A percentile compares a stretch with the other conserved stretches of the same genome.
phyloP scores from a whole-genome alignment of 768 basidiomycete genomes.

The Stropharia rugosoannulata region DNA sequence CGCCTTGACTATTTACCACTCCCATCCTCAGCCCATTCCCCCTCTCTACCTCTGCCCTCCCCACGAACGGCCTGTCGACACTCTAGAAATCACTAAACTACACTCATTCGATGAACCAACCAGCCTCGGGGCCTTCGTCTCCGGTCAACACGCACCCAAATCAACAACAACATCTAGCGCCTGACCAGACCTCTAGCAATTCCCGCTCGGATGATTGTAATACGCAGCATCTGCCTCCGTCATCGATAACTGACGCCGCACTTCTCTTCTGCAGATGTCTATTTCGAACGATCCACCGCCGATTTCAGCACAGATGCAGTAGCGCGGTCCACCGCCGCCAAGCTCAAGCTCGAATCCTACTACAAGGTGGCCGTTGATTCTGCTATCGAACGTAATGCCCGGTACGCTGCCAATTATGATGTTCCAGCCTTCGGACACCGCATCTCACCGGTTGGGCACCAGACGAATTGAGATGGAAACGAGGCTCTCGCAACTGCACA shows the following conservation, averaged over 20 bases:
- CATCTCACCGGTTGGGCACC: constrained; percentile 3
- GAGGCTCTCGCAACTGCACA: constrained; percentile 71
- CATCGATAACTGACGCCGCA: constrained; percentile 6
- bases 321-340: constrained; percentile 89
- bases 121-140: constrained; percentile 37
- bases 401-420: constrained; percentile 43
- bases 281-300: constrained; percentile 85
- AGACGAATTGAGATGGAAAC: constrained; percentile 92
- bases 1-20: constrained; percentile 12
- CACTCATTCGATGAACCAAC: constrained; percentile 32
- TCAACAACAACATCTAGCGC: constrained; percentile 32
- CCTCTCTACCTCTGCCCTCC: background rate
- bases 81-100: constrained; percentile 1
- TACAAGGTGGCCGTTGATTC: constrained; percentile 98
- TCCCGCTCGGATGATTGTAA: constrained; percentile 45
- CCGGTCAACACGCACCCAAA: constrained; percentile 18
- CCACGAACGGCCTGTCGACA: background rate
- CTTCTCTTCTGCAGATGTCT: constrained; percentile 66
- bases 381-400: constrained; percentile 92
- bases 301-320: constrained; percentile 85
- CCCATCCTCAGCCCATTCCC: constrained; percentile 14
- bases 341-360: constrained; percentile 95
- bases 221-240: constrained; percentile 10
- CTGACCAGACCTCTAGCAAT: constrained; percentile 36
- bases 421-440: background rate